phyloP scores from a whole-genome alignment of 495 filamentous ascomycete genomes.

The Neurospora sp. region DNA sequence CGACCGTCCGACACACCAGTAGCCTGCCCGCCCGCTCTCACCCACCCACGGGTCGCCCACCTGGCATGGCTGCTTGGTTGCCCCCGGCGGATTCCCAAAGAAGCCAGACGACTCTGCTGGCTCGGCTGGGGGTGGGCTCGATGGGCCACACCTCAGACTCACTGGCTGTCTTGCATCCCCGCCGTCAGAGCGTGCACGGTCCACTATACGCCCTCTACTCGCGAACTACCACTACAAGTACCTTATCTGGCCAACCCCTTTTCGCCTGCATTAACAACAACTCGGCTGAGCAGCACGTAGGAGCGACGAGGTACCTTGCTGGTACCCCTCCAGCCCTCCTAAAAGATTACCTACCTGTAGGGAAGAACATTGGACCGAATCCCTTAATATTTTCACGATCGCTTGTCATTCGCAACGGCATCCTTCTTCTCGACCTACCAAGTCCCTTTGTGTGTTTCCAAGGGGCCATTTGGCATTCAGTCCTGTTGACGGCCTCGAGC shows the following conservation, averaged over 20 bases:
- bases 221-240: neutral
- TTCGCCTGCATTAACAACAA: neutral
- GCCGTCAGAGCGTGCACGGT: neutral
- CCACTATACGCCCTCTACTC: neutral
- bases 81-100: neutral
- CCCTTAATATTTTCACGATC: neutral
- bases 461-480: neutral
- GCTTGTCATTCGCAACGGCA: neutral
- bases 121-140: neutral
- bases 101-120: neutral
- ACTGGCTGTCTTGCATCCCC: neutral
- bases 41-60: neutral
- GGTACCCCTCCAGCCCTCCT: neutral
- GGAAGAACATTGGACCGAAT: neutral
- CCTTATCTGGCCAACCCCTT: neutral
- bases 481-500: neutral
- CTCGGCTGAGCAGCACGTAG: neutral
- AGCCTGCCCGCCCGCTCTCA: neutral
- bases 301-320: neutral
- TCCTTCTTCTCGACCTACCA: neutral
- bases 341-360: neutral
- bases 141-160: neutral
- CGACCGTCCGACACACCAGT: neutral
- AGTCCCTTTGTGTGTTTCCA: neutral
- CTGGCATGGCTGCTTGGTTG: neutral